Conservation (phyloP, 1,284 basidiomycete species). For the Earliella scabrosa region DNA sequence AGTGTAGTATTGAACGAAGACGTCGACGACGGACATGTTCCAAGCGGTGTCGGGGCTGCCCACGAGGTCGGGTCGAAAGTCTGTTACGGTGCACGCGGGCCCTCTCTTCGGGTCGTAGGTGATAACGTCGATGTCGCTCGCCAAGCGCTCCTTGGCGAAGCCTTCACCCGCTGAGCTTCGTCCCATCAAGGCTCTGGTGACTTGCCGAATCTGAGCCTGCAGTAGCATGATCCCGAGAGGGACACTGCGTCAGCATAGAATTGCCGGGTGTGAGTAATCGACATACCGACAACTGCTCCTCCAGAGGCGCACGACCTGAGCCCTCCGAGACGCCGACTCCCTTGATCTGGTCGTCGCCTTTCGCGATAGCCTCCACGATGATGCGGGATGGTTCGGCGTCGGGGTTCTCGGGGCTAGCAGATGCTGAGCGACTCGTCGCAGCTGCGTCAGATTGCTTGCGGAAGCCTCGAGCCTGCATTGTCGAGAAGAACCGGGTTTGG, state of each 20-base stretch:
- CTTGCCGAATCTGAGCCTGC: not conserved
- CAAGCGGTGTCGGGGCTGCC: not conserved
- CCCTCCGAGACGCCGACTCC: too few relatives aligned
- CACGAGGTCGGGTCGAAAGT: slow-evolving; percentile 1
- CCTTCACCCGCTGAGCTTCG: not conserved
- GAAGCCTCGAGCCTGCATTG: not conserved
- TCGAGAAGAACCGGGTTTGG: slow-evolving; percentile 3
- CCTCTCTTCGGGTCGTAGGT: not conserved
- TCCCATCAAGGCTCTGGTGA: not conserved
- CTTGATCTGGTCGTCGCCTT: too few relatives aligned
- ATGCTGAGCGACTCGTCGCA: too few relatives aligned
- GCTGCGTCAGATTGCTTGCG: too few relatives aligned
- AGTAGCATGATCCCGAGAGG: not conserved
- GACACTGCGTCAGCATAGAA: too few relatives aligned
- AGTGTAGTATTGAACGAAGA: slow-evolving; percentile 2
- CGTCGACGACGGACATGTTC: not conserved
- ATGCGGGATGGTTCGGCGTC: too few relatives aligned
- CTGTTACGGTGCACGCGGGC: not conserved
- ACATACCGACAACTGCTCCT: too few relatives aligned
- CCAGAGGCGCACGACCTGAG: too few relatives aligned
- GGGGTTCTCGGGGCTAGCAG: not conserved
- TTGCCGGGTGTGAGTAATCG: too few relatives aligned
- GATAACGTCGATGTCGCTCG: not conserved
- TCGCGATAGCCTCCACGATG: too few relatives aligned
- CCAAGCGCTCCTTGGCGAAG: not conserved